These are phyloP conservation scores for Suillus alpinus DNA, from an alignment of 768 basidiomycete genomes.

Conservation along the genomic window DNA sequence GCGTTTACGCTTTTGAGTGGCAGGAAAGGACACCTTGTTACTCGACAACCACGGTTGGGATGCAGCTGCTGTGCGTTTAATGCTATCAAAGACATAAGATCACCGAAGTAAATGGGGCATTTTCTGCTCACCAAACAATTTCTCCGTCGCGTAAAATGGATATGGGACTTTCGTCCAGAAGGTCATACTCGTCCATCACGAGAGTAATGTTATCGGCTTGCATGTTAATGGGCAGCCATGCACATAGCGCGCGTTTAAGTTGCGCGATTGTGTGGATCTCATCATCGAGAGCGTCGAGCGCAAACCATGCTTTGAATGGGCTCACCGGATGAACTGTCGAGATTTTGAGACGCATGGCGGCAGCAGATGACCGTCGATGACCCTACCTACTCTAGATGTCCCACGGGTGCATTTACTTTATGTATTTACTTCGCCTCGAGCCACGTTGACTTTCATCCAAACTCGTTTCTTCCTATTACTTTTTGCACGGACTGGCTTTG, in stretches of 20 bases:
- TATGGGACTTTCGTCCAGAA: conserved; percentile 27
- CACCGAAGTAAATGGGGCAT: not conserved
- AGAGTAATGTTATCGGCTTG: conserved; percentile 4
- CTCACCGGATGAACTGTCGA: conserved; percentile 48
- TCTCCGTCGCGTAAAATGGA: conserved; percentile 26
- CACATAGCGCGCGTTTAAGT: conserved; percentile 21
- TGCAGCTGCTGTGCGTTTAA: not conserved
- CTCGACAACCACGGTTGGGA: not conserved
- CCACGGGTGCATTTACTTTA: conserved; percentile 7
- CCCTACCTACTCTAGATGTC: not conserved
- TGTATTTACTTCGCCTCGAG: not conserved
- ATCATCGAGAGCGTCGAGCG: conserved; percentile 31
- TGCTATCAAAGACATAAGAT: not conserved
- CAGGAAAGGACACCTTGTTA: not conserved
- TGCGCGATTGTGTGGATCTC: conserved; percentile 7
- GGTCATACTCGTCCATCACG: conserved; percentile 27
- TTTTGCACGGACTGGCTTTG: not conserved
- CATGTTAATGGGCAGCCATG: conserved; percentile 5
- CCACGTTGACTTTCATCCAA: conserved; percentile 13
- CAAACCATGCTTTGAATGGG: conserved; percentile 52
- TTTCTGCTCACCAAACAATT: conserved; percentile 20
- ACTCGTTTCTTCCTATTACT: not conserved
- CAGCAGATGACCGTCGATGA: not conserved
- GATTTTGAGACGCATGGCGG: conserved; percentile 49
- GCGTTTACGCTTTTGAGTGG: conserved; percentile 27